phyloP scores from a whole-genome alignment of 768 basidiomycete species.

The Boletus insuetus region DNA sequence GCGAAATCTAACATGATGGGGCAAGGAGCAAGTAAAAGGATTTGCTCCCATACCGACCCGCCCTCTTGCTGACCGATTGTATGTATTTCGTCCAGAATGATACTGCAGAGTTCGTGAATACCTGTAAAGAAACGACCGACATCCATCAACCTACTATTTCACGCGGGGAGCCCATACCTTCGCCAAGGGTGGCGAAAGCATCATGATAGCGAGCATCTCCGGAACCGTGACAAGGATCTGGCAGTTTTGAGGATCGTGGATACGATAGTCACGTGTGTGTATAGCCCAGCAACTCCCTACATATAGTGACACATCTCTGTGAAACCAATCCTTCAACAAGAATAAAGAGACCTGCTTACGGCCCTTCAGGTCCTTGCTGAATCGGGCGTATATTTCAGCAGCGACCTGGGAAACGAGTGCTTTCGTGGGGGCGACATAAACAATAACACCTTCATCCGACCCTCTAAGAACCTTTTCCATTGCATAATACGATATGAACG shows the following conservation, averaged over 20 bases:
- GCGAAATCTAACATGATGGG: slow-evolving; percentile 59
- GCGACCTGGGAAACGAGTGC: slow-evolving; percentile 71
- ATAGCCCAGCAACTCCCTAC: slow-evolving; percentile 62
- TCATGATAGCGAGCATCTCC: slow-evolving; percentile 65
- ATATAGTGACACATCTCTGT: background rate
- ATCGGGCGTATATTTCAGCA: slow-evolving; percentile 71
- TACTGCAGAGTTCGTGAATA: slow-evolving; percentile 36
- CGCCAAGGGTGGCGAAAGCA: slow-evolving; percentile 65
- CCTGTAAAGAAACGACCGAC: background rate
- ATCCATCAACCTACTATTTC: slow-evolving; percentile 42
- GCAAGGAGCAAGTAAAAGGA: slow-evolving; percentile 66
- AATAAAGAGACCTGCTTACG: slow-evolving; percentile 32
- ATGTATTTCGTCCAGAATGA: slow-evolving; percentile 58
- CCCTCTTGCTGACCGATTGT: slow-evolving; percentile 68
- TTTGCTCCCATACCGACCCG: slow-evolving; percentile 72
- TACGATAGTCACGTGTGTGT: slow-evolving; percentile 61
- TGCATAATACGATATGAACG: slow-evolving; percentile 74
- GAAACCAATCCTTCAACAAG: background rate
- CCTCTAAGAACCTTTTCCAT: slow-evolving; percentile 66
- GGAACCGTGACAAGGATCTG: slow-evolving; percentile 77
- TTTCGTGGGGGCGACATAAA: slow-evolving; percentile 76
- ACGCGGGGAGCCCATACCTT: slow-evolving; percentile 59
- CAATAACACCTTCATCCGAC: slow-evolving; percentile 64
- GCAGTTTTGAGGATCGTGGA: slow-evolving; percentile 61
- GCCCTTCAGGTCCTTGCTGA: slow-evolving; percentile 51